Evolutionary conservation across 306 rosid species (phyloP), one percentile per base, ranked within the genome.

Genomic region (Hylodesmum podocarpum): DNA sequence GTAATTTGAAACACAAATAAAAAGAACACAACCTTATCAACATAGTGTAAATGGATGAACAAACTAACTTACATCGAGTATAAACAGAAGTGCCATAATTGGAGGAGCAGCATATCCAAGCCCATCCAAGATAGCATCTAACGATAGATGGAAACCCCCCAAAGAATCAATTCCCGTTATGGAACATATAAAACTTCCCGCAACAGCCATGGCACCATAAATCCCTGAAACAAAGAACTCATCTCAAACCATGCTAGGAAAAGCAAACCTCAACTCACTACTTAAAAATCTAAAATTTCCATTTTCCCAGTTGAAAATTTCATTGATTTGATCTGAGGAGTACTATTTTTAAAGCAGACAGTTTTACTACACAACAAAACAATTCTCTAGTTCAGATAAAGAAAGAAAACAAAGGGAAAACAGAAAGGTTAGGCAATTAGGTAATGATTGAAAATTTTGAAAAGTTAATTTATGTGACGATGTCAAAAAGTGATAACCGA

Each of bases 31-130:
- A 49, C 6, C 25, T 62, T 1, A 27, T 46, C 19, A 79, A 24
- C 36, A 75, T 3, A 49, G 18, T 16, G 18, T 49, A 57, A 57
- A 64, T 6, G 29, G 59, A 51, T 0, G 27, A 63, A 63, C 3
- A 8, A 39, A 43, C 6, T 36, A 77, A 73, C 92, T 85, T 72
- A 95, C 98, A 75, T 95, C 98, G 27, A 92, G 97, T 72, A 95
- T 95, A 75, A 95, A 92, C 11, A 95, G 86, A 63, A 95, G 97
- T 28, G 93, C 97, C 98, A 95, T 95, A 57, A 92, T 95, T 46
- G 98, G 98, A 27, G 98, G 98, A 61, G 70, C 92, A 4, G 98
- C 95, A 82, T 90, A 95, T 55, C 97, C 98, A 61, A 95, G 95
- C 28, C 98, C 98, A 74, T 81, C 85, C 19, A 95, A 44, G 77